Evolutionary conservation across 192 early-diverging fungal species (phyloP), one percentile per base, ranked within the genome.

Genomic region (Coemansia biformis): DNA sequence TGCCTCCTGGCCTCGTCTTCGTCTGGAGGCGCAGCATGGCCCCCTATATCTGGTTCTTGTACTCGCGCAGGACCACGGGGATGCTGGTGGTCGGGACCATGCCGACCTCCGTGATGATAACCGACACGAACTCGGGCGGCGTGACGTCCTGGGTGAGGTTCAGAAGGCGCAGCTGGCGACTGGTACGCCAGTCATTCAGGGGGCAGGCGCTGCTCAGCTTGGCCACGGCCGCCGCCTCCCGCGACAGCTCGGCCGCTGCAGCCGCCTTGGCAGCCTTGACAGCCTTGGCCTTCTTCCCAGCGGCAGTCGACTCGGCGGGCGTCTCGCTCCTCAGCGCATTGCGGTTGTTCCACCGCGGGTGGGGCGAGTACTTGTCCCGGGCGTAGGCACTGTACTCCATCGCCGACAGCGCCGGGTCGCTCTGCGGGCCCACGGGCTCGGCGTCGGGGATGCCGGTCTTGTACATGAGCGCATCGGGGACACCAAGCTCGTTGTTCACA

Each of bases 71-170:
- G 17, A 86, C 81, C 18, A 87, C 86, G 6, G 86, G 87, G 22
- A 88, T 87, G 46, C 86, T 89, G 17, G 91, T 93, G 51, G 84
- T 89, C 8, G 91, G 90, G 45, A 94, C 89, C 56, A 91, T 59
- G 19, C 96, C 96, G 10, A 91, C 81, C 63, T 99, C 96, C 14
- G 90, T 93, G 15, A 93, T 80, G 32, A 96, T 85, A 28, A 89
- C 78, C 23, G 88, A 89, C 39, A 99, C 83, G 65, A 87, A 93
- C 56, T 92, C 81, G 32, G 93, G 83, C 26, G 96, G 95, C 2
- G 95, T 99, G 33, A 98, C 78, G 65, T 99, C 96, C 63, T 98
- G 95, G 47, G 87, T 64, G 6, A 96, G 61, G 48, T 94, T 98
- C 54, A 99, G 67, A 38, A 96, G 63, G 54, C 86, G 87, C 42